Percentiles rank a stretch among this genome's conserved stretches.
Conservation (phyloP, 805 yeast species). For the Ogataea nakhonphanomensis region DNA sequence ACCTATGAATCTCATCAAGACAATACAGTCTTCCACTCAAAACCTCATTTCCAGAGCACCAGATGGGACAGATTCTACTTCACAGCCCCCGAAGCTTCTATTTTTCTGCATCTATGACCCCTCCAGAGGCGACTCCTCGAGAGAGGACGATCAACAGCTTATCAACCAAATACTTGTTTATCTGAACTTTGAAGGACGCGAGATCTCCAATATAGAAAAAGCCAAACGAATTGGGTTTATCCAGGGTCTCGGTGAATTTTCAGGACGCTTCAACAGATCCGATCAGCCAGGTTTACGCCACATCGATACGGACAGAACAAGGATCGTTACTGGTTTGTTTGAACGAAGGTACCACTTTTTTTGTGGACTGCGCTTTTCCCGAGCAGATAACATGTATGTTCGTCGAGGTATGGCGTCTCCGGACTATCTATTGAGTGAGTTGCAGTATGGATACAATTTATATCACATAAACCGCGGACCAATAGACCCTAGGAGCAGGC, state of each 20-base stretch:
- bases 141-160: constrained; percentile 24
- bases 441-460: constrained; percentile 31
- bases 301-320: constrained; percentile 34
- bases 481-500: constrained; percentile 14
- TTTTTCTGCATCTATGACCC: constrained; percentile 27
- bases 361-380: constrained; percentile 25
- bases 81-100: constrained; percentile 16
- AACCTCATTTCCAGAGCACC: constrained; percentile 10
- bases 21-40: constrained; percentile 20
- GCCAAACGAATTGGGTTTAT: constrained; percentile 27
- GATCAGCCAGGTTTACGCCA: constrained; percentile 5
- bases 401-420: constrained; percentile 32
- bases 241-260: constrained; percentile 27
- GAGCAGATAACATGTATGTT: constrained; percentile 12
- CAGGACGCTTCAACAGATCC: constrained; percentile 20
- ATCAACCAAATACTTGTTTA: constrained; percentile 25
- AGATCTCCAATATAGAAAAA: constrained; percentile 20
- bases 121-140: constrained; percentile 7
- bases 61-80: background rate
- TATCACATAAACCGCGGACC: constrained; percentile 35
- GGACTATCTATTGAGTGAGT: constrained; percentile 30
- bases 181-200: constrained; percentile 21
- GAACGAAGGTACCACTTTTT: constrained; percentile 34
- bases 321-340: constrained; percentile 31
- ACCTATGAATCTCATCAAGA: constrained; percentile 21